These are phyloP conservation scores for Taphrina flavorubra DNA, from an alignment of 1,139 yeast species.

Conservation along the genomic window DNA sequence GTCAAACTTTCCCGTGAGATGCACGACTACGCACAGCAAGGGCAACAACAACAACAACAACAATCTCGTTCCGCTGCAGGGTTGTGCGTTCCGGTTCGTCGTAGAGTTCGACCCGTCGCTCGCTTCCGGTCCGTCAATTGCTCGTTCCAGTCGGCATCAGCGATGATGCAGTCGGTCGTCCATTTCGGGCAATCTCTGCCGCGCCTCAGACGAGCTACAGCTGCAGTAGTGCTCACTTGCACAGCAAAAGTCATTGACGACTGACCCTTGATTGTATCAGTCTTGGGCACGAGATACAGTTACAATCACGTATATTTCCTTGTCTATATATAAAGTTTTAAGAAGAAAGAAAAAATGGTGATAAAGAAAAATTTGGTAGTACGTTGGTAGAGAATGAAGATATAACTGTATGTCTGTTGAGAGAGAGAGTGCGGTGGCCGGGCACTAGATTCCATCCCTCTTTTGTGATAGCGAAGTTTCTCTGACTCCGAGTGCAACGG, in stretches of 20 bases:
- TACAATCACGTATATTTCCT: too few relatives aligned
- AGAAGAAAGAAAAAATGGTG: not conserved
- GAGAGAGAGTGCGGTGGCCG: not conserved
- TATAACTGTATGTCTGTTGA: not conserved
- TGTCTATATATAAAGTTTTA: not conserved
- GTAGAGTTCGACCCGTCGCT: not conserved
- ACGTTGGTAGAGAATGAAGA: not conserved
- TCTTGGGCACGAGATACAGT: too few relatives aligned
- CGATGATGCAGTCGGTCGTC: constrained; percentile 1
- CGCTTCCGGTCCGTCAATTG: not conserved
- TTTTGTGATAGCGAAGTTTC: not conserved
- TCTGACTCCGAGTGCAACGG: not conserved
- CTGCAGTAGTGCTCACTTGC: too few relatives aligned
- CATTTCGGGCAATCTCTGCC: not conserved
- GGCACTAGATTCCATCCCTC: not conserved
- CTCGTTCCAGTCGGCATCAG: not conserved
- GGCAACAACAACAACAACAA: not conserved
- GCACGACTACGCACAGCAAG: not conserved
- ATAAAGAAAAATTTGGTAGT: not conserved
- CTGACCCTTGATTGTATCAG: too few relatives aligned
- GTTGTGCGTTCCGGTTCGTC: not conserved
- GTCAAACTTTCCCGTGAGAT: not conserved
- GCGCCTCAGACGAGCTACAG: too few relatives aligned
- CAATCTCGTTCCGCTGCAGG: too few relatives aligned
- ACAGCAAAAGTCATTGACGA: too few relatives aligned